These are phyloP conservation scores for Porogramme epimiltina DNA, from an alignment of 1,284 basidiomycete genomes.

Conservation along the genomic window DNA sequence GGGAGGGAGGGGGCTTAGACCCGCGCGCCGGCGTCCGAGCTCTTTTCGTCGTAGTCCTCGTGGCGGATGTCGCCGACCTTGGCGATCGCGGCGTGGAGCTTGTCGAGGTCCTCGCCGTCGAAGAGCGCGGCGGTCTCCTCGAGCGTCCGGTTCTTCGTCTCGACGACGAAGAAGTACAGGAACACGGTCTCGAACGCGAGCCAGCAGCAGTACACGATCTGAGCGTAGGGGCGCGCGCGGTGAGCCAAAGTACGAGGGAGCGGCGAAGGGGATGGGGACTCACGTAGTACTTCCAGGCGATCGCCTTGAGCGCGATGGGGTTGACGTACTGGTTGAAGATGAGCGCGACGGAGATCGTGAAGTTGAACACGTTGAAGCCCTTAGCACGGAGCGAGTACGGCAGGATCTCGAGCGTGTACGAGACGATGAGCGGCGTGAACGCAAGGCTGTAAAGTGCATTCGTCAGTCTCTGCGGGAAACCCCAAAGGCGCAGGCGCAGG, in stretches of 20 bases:
- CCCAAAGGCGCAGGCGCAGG: neutral
- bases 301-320: conserved; percentile 62
- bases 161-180: conserved; percentile 67
- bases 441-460: conserved; percentile 48
- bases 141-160: conserved; percentile 72
- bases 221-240: neutral
- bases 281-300: conserved; percentile 55
- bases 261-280: conserved; percentile 8
- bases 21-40: conserved; percentile 16
- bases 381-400: conserved; percentile 76
- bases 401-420: conserved; percentile 76
- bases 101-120: conserved; percentile 58
- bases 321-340: conserved; percentile 85
- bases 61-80: conserved; percentile 30
- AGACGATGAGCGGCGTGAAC: conserved; percentile 73
- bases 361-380: conserved; percentile 75
- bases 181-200: conserved; percentile 63
- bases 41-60: conserved; percentile 38
- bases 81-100: conserved; percentile 35
- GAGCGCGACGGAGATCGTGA: conserved; percentile 63
- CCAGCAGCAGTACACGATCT: conserved; percentile 72
- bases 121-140: conserved; percentile 79
- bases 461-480: neutral
- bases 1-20: conserved; percentile 4
- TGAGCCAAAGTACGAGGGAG: neutral